Evolutionary conservation across 352 stramenopile species (phyloP).

Genomic region (Chloridella minuta): DNA sequence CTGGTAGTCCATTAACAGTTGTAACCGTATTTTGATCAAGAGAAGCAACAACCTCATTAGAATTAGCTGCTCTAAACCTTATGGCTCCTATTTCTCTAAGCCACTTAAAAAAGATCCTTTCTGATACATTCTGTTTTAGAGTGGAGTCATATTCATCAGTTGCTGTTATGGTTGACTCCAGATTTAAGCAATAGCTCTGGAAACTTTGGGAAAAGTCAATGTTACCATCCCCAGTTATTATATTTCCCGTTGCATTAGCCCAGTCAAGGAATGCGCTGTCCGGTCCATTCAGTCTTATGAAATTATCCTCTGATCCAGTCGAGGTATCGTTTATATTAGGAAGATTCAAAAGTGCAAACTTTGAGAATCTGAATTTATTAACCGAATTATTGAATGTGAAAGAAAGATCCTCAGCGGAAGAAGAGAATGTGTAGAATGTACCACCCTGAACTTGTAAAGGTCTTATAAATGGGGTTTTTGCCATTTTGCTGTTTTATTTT

Average conservation of each 20-base stretch:
- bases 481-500: background rate
- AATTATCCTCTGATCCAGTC: background rate
- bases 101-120: constrained; percentile 5
- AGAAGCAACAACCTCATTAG: background rate
- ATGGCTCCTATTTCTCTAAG: background rate
- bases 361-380: background rate
- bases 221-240: background rate
- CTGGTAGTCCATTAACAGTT: too few species aligned
- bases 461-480: background rate
- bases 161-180: background rate
- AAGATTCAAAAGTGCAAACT: background rate
- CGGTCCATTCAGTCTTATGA: background rate
- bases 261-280: too few species aligned
- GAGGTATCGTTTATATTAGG: background rate
- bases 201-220: background rate
- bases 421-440: background rate
- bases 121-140: background rate
- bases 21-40: too few species aligned
- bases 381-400: background rate
- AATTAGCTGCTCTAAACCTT: background rate
- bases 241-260: too few species aligned
- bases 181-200: background rate
- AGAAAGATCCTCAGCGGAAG: background rate
- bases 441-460: background rate
- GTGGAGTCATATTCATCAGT: background rate